phyloP scores from a whole-genome alignment of 345 rosid genomes.

The Streptanthus diversifolius region DNA sequence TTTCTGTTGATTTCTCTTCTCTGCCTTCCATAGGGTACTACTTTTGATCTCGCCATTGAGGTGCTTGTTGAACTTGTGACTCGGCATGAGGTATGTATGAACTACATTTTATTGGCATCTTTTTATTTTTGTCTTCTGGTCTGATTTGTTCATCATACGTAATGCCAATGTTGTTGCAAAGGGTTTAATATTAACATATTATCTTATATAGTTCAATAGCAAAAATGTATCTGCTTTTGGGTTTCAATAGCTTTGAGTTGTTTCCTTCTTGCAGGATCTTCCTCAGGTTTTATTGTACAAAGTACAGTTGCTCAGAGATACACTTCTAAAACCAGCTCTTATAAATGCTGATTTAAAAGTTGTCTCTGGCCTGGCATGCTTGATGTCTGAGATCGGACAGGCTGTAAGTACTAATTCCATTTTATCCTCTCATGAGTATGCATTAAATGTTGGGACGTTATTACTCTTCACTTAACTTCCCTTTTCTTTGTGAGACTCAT shows the following conservation, averaged over 20 bases:
- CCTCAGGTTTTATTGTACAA: conserved; percentile 77
- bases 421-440: not conserved
- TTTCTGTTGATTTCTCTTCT: conserved; percentile 9
- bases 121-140: not conserved
- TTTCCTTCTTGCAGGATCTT: conserved; percentile 60
- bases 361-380: conserved; percentile 78
- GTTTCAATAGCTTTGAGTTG: not conserved
- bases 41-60: conserved; percentile 86
- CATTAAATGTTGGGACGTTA: not conserved
- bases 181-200: not conserved
- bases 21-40: conserved; percentile 50
- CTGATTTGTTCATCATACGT: not conserved
- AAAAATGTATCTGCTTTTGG: not conserved
- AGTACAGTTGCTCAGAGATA: conserved; percentile 74
- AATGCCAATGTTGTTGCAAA: not conserved
- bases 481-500: conserved; percentile 15
- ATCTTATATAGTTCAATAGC: not conserved
- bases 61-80: conserved; percentile 89
- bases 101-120: not conserved
- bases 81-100: conserved; percentile 65
- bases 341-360: conserved; percentile 65
- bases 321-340: conserved; percentile 77
- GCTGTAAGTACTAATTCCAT: conserved; percentile 56
- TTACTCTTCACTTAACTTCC: conserved; percentile 8
- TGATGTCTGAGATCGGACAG: conserved; percentile 95